Evolutionary conservation across 2,329 filamentous ascomycete species (phyloP), one percentile per base, ranked within the genome.

Genomic region (Arthrobotrys sinensis): DNA sequence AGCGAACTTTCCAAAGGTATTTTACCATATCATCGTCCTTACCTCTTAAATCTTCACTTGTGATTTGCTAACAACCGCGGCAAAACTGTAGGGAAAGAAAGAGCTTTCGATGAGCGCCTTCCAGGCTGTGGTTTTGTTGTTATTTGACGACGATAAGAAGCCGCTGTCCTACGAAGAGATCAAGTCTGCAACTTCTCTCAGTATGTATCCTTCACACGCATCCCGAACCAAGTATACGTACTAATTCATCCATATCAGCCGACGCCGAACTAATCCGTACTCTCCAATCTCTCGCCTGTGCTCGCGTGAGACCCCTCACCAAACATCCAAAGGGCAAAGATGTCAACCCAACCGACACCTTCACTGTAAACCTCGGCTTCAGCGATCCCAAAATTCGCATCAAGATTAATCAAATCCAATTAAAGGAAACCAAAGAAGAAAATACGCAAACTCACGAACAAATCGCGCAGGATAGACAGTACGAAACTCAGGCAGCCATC

Each of bases 401-500:
- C 85, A 99, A 99, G 87, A 97, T 99, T 87, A 99, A 98, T 85
- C 95, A 97, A 85, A 96, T 99, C 81, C 96, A 99, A 85, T 89
- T 97, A 63, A 96, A 96, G 85, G 96, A 99, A 85, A 98, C 96
- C 0, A 92, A 92, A 82, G 92, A 95, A 83, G 96, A 99, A 85
- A 97, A 97, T 85, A 92, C 94, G 85, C 93, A 92, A 82, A 98
- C 94, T 0, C 94, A 98, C 84, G 92, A 97, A 84, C 90, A 93
- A 50, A 93, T 99, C 3, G 91, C 91, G 0, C 92, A 92, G 65
- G 96, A 99, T 83, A 88, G 96, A 63, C 93, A 97, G 83, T 97
- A 96, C 82, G 96, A 99, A 86, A 97, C 94, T 0, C 96, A 99
- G 84, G 96, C 96, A 0, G 95, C 96, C 0, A 96, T 99, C 83